Conservation (phyloP, 176 grass and related monocot species). For the Eragrostis nindensis region DNA sequence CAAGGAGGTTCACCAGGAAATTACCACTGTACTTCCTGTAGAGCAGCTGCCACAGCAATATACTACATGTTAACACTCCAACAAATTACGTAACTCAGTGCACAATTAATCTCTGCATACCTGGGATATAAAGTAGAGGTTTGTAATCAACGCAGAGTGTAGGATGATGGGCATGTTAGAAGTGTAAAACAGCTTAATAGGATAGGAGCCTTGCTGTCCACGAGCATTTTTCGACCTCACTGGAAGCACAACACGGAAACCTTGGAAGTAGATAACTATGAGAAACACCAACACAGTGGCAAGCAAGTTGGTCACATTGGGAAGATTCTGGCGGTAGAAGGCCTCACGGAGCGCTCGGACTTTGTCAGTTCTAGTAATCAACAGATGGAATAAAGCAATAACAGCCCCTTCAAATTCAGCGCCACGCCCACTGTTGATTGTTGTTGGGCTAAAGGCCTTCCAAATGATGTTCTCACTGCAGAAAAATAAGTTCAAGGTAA, state of each 20-base stretch:
- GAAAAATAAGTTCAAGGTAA: neutral
- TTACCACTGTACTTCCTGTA: conserved; percentile 94
- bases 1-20: conserved; percentile 87
- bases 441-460: conserved; percentile 32
- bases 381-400: conserved; percentile 55
- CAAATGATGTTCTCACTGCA: conserved; percentile 15
- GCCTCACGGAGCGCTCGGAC: conserved; percentile 57
- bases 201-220: conserved; percentile 56
- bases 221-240: conserved; percentile 56
- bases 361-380: conserved; percentile 54
- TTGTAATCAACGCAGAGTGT: conserved; percentile 47
- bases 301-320: conserved; percentile 61
- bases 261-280: conserved; percentile 68
- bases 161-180: conserved; percentile 57
- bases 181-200: conserved; percentile 58
- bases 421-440: conserved; percentile 59
- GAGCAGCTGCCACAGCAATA: conserved; percentile 50
- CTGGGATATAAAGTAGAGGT: conserved; percentile 19
- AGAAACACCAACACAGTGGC: conserved; percentile 63
- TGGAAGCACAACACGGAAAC: conserved; percentile 51
- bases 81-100: too few species aligned
- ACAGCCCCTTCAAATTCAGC: conserved; percentile 64
- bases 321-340: conserved; percentile 63
- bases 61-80: too few species aligned
- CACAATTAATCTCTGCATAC: too few species aligned